phyloP scores from a whole-genome alignment of 352 stramenopile species.

The Globisporangium lucens region DNA sequence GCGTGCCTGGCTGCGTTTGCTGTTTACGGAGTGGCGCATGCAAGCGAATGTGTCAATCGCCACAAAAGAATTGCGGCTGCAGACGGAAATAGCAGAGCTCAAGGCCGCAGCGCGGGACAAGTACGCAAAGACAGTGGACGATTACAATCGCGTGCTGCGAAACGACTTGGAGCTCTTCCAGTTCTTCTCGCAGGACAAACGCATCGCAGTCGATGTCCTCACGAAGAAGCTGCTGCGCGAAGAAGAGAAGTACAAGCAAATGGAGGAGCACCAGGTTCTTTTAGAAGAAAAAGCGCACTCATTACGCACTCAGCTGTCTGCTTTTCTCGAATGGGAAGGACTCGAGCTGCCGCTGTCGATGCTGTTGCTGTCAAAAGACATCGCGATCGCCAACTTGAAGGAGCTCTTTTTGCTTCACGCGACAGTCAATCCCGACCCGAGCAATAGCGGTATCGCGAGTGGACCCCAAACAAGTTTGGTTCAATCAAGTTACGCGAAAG shows the following conservation, averaged over 20 bases:
- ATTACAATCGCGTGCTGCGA: constrained; percentile 71
- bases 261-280: constrained; percentile 54
- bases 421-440: constrained; percentile 6
- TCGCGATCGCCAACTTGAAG: constrained; percentile 40
- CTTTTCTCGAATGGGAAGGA: constrained; percentile 57
- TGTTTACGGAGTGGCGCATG: constrained; percentile 48
- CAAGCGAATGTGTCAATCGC: constrained; percentile 30
- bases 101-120: constrained; percentile 58
- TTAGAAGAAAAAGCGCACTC: constrained; percentile 47
- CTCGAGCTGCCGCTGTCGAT: constrained; percentile 43
- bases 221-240: constrained; percentile 73
- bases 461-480: not conserved
- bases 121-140: constrained; percentile 58
- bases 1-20: constrained; percentile 31
- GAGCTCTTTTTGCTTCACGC: constrained; percentile 53
- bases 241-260: constrained; percentile 55
- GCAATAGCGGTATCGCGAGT: not conserved
- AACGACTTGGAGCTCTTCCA: constrained; percentile 74
- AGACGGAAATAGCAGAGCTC: constrained; percentile 52
- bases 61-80: constrained; percentile 44
- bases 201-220: constrained; percentile 69
- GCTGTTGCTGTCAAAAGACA: constrained; percentile 49
- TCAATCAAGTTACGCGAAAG: not conserved
- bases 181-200: constrained; percentile 78
- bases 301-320: constrained; percentile 41